Evolutionary conservation across 495 filamentous ascomycete genomes (phyloP).

Genomic region (Beverwykella pulmonaria): DNA sequence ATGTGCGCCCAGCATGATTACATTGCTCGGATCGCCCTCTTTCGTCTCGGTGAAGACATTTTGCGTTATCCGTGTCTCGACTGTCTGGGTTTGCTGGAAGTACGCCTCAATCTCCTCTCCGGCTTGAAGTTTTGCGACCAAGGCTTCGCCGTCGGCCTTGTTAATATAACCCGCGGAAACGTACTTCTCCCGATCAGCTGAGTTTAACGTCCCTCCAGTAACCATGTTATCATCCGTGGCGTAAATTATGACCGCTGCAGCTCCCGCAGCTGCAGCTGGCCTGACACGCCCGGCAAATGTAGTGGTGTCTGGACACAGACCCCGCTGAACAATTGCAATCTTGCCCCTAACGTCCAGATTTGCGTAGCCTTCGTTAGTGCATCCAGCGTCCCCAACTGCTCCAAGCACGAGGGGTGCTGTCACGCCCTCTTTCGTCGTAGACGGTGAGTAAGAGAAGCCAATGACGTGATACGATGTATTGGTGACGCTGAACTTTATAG

Average conservation of each 20-base stretch:
- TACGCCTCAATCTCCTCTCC: slow-evolving; percentile 46
- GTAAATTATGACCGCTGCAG: slow-evolving; percentile 64
- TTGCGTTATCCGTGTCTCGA: slow-evolving; percentile 44
- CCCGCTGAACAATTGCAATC: slow-evolving; percentile 51
- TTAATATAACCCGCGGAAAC: slow-evolving; percentile 50
- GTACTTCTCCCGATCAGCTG: slow-evolving; percentile 56
- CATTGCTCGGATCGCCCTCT: slow-evolving; percentile 64
- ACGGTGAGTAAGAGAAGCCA: slow-evolving; percentile 51
- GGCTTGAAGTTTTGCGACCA: slow-evolving; percentile 50
- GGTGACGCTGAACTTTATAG: slow-evolving; percentile 46
- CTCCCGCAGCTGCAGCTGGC: slow-evolving; percentile 61
- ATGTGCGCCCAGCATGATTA: slow-evolving; percentile 67
- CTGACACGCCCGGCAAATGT: slow-evolving; percentile 51
- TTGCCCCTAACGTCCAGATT: slow-evolving; percentile 49
- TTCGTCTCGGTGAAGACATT: slow-evolving; percentile 72
- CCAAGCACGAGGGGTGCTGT: slow-evolving; percentile 48
- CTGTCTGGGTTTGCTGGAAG: slow-evolving; percentile 47
- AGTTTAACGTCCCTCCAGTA: slow-evolving; percentile 47
- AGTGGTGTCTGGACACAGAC: slow-evolving; percentile 46
- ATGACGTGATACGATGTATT: slow-evolving; percentile 45
- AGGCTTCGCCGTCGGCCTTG: slow-evolving; percentile 58
- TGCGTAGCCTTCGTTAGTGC: slow-evolving; percentile 45
- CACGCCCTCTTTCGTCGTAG: slow-evolving; percentile 48
- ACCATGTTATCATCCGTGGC: slow-evolving; percentile 55
- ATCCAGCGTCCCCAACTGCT: slow-evolving; percentile 46